These are phyloP conservation scores for Aegilops bicornis DNA, from an alignment of 176 grass and related monocot species.

Conservation along the genomic window DNA sequence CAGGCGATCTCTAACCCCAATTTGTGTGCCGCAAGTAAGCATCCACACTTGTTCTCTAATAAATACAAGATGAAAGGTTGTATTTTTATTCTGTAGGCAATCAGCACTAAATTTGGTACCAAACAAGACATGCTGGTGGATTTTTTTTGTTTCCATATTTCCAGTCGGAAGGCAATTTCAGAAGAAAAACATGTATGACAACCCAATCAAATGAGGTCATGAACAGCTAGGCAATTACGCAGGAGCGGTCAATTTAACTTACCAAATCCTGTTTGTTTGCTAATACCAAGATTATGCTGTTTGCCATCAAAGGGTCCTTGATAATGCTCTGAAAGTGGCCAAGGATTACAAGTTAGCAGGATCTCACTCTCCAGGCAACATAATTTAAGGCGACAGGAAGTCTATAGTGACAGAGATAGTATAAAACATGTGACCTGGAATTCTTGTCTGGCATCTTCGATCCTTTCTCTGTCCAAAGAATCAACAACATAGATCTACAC, in stretches of 20 bases:
- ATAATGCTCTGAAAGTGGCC: slow-evolving; percentile 62
- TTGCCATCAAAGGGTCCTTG: slow-evolving; percentile 87
- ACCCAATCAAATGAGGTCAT: neutral
- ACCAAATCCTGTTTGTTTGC: slow-evolving; percentile 97
- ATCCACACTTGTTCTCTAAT: neutral
- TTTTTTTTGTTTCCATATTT: neutral
- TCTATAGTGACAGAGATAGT: neutral
- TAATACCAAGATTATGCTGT: slow-evolving; percentile 83
- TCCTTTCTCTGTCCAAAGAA: slow-evolving; percentile 96
- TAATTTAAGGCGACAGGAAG: neutral
- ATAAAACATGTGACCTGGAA: slow-evolving; percentile 68
- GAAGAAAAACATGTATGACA: neutral
- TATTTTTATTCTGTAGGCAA: slow-evolving; percentile 13
- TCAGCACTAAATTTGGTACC: neutral
- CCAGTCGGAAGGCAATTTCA: neutral
- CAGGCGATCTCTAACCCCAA: neutral
- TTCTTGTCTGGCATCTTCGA: slow-evolving; percentile 70
- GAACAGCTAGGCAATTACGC: neutral
- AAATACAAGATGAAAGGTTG: neutral
- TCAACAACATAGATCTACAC: slow-evolving; percentile 92
- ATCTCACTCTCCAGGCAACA: neutral
- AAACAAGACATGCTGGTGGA: neutral
- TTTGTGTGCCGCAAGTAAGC: neutral
- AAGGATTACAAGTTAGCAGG: slow-evolving; percentile 11
- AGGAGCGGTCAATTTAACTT: slow-evolving; percentile 34